Conservation (phyloP, 2,329 filamentous ascomycete species). For the Penicillium sp. region DNA sequence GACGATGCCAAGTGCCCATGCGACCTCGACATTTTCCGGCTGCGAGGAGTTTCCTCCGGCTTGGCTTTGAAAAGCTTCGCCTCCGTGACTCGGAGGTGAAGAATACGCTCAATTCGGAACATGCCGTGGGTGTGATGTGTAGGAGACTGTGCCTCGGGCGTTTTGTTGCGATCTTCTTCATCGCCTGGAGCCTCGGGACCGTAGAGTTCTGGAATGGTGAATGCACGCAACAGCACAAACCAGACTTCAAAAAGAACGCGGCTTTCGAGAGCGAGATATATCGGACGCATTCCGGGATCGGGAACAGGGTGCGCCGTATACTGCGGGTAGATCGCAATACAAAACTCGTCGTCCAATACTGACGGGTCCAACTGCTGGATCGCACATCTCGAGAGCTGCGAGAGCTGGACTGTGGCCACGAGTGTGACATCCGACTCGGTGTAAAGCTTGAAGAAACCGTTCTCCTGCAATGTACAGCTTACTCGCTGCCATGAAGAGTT, state of each 20-base stretch:
- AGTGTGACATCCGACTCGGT: slow-evolving; percentile 81
- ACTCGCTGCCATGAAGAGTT: slow-evolving; percentile 80
- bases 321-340: slow-evolving; percentile 92
- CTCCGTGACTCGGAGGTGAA: slow-evolving; percentile 64
- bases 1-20: slow-evolving; percentile 33
- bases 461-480: slow-evolving; percentile 91
- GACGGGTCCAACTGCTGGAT: slow-evolving; percentile 89
- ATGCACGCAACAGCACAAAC: slow-evolving; percentile 89
- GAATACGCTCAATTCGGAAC: slow-evolving; percentile 67
- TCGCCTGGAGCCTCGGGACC: slow-evolving; percentile 56
- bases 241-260: slow-evolving; percentile 94
- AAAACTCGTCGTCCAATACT: slow-evolving; percentile 89
- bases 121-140: slow-evolving; percentile 56
- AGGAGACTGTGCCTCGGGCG: slow-evolving; percentile 33
- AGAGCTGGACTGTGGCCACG: slow-evolving; percentile 81
- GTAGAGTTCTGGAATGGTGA: slow-evolving; percentile 90
- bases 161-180: slow-evolving; percentile 53
- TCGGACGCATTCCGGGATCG: slow-evolving; percentile 77
- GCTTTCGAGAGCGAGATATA: slow-evolving; percentile 85
- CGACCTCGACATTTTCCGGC: slow-evolving; percentile 40
- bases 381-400: slow-evolving; percentile 84
- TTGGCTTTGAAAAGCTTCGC: slow-evolving; percentile 56
- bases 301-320: slow-evolving; percentile 77
- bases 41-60: slow-evolving; percentile 37
- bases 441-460: slow-evolving; percentile 89